Evolutionary conservation across 768 basidiomycete genomes (phyloP).

Genomic region (Mycena amicta): DNA sequence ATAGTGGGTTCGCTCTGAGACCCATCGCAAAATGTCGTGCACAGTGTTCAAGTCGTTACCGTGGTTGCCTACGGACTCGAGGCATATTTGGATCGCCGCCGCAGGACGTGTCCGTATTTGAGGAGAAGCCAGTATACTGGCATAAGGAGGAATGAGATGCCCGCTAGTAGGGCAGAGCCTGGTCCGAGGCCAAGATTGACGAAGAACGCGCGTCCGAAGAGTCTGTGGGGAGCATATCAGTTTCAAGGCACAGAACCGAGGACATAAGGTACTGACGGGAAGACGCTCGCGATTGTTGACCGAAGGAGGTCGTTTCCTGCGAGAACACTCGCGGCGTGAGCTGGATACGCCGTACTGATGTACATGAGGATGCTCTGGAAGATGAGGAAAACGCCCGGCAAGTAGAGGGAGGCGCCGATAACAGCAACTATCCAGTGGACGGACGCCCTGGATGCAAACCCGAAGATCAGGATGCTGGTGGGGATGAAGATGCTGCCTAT

Average conservation of each 20-base stretch:
- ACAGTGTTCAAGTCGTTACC: too few relatives aligned
- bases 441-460: slow-evolving; percentile 30
- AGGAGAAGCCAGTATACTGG: slow-evolving; percentile 24
- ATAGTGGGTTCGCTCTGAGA: too few relatives aligned
- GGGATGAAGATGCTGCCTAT: slow-evolving; percentile 35
- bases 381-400: slow-evolving; percentile 33
- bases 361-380: slow-evolving; percentile 35
- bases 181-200: slow-evolving; percentile 27
- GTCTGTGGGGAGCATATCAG: slow-evolving; percentile 10
- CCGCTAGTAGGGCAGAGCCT: slow-evolving; percentile 29
- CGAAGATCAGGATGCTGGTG: slow-evolving; percentile 36
- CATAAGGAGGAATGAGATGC: slow-evolving; percentile 28
- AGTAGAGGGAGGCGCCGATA: slow-evolving; percentile 36
- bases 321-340: slow-evolving; percentile 34
- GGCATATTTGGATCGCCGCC: slow-evolving; percentile 22
- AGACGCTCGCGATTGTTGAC: slow-evolving; percentile 27
- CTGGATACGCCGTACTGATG: slow-evolving; percentile 33
- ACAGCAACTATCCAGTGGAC: slow-evolving; percentile 39
- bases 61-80: slow-evolving; percentile 14
- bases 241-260: background rate
- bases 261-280: slow-evolving; percentile 19
- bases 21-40: too few relatives aligned
- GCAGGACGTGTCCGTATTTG: slow-evolving; percentile 21
- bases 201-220: slow-evolving; percentile 27
- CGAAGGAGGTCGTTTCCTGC: slow-evolving; percentile 38